Evolutionary conservation across 2,329 filamentous ascomycete genomes (phyloP).

Genomic region (Arachnomyces sp.): DNA sequence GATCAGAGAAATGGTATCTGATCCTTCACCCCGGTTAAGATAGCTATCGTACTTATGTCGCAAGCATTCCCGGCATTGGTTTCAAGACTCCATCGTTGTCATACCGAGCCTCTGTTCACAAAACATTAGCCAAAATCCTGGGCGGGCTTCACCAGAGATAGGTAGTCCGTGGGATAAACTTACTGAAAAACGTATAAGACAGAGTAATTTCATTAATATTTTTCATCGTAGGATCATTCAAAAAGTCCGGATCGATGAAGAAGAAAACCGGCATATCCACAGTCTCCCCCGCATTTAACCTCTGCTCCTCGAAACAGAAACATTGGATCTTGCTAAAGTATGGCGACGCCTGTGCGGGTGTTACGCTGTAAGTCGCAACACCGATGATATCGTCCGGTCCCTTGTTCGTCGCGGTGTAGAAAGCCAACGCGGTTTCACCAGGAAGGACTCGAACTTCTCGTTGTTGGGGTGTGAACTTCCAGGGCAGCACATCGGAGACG

Average conservation of each 20-base stretch:
- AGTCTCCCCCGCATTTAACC: constrained; percentile 87
- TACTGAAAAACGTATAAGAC: constrained; percentile 98
- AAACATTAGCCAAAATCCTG: neutral
- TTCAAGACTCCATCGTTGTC: constrained; percentile 69
- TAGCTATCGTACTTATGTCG: too few species aligned
- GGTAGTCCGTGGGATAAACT: constrained; percentile 37
- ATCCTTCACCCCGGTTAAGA: too few species aligned
- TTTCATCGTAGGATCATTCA: constrained; percentile 86
- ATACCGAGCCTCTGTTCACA: constrained; percentile 64
- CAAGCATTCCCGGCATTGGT: constrained; percentile 38
- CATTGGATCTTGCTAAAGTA: constrained; percentile 99
- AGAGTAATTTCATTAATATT: constrained; percentile 91
- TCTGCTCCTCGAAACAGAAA: constrained; percentile 97
- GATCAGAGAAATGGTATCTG: too few species aligned
- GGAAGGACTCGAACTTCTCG: constrained; percentile 91
- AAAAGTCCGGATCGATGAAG: constrained; percentile 92
- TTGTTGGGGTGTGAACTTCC: constrained; percentile 97
- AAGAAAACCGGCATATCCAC: constrained; percentile 99
- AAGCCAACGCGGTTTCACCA: constrained; percentile 92
- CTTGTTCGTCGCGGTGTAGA: constrained; percentile 93
- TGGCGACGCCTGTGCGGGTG: constrained; percentile 86
- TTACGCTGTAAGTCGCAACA: constrained; percentile 95
- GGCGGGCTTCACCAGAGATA: neutral
- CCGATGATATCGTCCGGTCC: constrained; percentile 91
- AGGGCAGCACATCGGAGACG: constrained; percentile 88